Conservation (phyloP, 2,329 filamentous ascomycete genomes). For the Botryotinia convoluta region DNA sequence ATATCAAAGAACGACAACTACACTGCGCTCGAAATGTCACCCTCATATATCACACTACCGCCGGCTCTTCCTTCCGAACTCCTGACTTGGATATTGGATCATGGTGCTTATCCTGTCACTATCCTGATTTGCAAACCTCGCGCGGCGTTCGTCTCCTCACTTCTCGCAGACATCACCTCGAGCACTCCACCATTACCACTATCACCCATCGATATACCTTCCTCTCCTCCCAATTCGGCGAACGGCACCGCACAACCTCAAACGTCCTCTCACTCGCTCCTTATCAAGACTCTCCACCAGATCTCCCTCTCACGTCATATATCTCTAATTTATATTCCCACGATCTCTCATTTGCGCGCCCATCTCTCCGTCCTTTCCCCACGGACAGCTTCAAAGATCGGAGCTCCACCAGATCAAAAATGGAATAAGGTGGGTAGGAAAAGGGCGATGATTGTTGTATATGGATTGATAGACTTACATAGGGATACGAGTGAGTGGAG, state of each 20-base stretch:
- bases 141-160: constrained; percentile 60
- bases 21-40: constrained; percentile 24
- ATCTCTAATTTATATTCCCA: constrained; percentile 69
- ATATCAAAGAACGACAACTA: background rate
- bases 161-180: constrained; percentile 48
- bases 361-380: constrained; percentile 56
- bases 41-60: constrained; percentile 47
- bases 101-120: constrained; percentile 57
- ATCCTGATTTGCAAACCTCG: constrained; percentile 69
- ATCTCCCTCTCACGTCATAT: constrained; percentile 67
- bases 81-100: constrained; percentile 60
- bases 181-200: constrained; percentile 17
- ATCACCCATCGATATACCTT: constrained; percentile 14
- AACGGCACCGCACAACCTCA: background rate
- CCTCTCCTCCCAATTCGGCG: background rate
- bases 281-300: constrained; percentile 65
- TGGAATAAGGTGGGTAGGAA: constrained; percentile 23
- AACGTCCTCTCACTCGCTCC: constrained; percentile 43
- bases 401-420: constrained; percentile 4
- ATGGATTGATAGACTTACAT: constrained; percentile 65
- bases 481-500: constrained; percentile 70
- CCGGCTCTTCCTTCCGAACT: constrained; percentile 59
- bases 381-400: constrained; percentile 7
- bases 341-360: constrained; percentile 73
- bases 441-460: constrained; percentile 51